These are phyloP conservation scores for Exophiala aquamarina DNA, from an alignment of 2,329 filamentous ascomycete genomes.

Conservation along the genomic window DNA sequence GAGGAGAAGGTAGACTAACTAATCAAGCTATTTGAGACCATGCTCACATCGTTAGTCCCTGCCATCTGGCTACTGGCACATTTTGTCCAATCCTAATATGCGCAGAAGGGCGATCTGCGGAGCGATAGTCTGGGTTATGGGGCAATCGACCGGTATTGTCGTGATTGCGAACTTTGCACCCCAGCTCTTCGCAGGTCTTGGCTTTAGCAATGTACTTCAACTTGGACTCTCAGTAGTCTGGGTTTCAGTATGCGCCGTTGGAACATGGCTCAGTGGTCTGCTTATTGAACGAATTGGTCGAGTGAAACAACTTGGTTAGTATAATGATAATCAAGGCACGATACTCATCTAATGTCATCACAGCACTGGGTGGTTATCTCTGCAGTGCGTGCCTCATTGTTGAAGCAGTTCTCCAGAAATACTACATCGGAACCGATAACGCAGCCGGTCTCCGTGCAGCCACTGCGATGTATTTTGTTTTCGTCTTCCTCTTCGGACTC, in stretches of 20 bases:
- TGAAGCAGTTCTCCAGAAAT: constrained; percentile 37
- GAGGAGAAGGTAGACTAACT: constrained; percentile 8
- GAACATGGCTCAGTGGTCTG: constrained; percentile 30
- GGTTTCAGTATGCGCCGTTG: constrained; percentile 28
- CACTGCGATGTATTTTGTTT: constrained; percentile 42
- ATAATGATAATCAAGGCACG: constrained; percentile 17
- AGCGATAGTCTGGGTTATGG: constrained; percentile 8
- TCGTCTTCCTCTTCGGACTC: constrained; percentile 41
- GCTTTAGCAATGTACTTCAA: constrained; percentile 23
- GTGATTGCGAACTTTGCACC: constrained; percentile 41
- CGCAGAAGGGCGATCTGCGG: constrained; percentile 9
- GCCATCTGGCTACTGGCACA: constrained; percentile 9
- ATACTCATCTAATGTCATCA: constrained; percentile 8
- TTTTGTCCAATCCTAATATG: constrained; percentile 5
- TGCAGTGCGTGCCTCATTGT: constrained; percentile 36
- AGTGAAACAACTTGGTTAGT: constrained; percentile 14
- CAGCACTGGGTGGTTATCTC: constrained; percentile 39
- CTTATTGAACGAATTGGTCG: constrained; percentile 28
- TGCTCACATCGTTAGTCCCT: constrained; percentile 5
- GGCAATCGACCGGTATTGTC: constrained; percentile 34
- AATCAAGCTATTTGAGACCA: background rate
- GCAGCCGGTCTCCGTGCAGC: constrained; percentile 33
- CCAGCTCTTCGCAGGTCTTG: constrained; percentile 38
- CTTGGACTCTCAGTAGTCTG: constrained; percentile 15
- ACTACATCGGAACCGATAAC: constrained; percentile 35